phyloP scores from a whole-genome alignment of 2,329 filamentous ascomycete genomes.

The Penicillium freii region DNA sequence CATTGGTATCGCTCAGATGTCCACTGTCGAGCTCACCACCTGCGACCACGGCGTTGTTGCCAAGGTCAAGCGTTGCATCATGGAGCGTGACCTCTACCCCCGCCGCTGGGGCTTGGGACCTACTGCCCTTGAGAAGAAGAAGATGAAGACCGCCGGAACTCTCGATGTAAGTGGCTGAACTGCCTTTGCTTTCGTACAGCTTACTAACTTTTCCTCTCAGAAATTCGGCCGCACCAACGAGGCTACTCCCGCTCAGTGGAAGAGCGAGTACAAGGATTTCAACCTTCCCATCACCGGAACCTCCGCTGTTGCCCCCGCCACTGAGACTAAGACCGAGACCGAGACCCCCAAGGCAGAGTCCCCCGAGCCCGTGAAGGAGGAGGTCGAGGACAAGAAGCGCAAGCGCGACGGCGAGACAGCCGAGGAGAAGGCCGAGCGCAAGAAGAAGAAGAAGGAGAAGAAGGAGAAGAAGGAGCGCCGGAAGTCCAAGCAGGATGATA shows the following conservation, averaged over 20 bases:
- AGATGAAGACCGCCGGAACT: conserved; percentile 97
- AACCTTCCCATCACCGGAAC: conserved; percentile 52
- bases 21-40: conserved; percentile 90
- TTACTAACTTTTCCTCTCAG: neutral
- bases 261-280: conserved; percentile 87
- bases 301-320: conserved; percentile 42
- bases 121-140: conserved; percentile 96
- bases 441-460: conserved; percentile 54
- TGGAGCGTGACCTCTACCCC: conserved; percentile 98
- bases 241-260: conserved; percentile 90
- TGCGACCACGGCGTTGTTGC: conserved; percentile 98
- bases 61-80: conserved; percentile 99
- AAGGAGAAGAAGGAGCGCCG: conserved; percentile 65
- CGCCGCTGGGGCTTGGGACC: conserved; percentile 95
- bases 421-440: conserved; percentile 50
- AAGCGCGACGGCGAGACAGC: conserved; percentile 57
- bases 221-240: conserved; percentile 95
- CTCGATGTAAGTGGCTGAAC: conserved; percentile 58
- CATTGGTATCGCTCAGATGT: conserved; percentile 95
- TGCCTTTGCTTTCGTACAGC: neutral
- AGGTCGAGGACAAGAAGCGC: conserved; percentile 51
- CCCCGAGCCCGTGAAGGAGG: conserved; percentile 38
- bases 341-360: conserved; percentile 19
- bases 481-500: conserved; percentile 80
- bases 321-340: conserved; percentile 25